Percentiles rank a stretch among this genome's conserved stretches.
Evolutionary conservation across 1,284 basidiomycete genomes (phyloP).

Genomic region (Schizophyllum commune): DNA sequence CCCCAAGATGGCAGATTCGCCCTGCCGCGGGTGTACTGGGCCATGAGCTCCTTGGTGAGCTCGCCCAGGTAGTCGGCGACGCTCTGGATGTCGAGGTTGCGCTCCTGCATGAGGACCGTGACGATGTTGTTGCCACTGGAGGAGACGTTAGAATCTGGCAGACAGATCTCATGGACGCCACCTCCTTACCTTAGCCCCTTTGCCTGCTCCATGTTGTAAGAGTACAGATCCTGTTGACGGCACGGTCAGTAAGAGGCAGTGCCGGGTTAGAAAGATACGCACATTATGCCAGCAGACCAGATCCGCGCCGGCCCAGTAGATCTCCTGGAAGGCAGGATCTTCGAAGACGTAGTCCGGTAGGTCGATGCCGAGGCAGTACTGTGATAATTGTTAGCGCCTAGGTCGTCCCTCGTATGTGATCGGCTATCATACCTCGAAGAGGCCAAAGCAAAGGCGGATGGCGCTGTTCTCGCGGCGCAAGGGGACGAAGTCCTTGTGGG

Average conservation of each 20-base stretch:
- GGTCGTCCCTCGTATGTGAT: neutral
- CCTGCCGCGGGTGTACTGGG: slow-evolving; percentile 23
- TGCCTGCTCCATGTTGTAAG: slow-evolving; percentile 21
- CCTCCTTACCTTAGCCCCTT: slow-evolving; percentile 8
- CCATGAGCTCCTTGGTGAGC: slow-evolving; percentile 2
- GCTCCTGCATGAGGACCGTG: slow-evolving; percentile 17
- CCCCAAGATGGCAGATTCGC: slow-evolving; percentile 44
- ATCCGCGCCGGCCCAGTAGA: slow-evolving; percentile 18
- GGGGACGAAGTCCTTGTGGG: slow-evolving; percentile 10
- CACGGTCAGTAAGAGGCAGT: neutral
- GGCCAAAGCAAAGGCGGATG: slow-evolving; percentile 17
- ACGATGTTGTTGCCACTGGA: slow-evolving; percentile 16
- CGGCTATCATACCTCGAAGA: slow-evolving; percentile 9
- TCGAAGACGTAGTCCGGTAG: slow-evolving; percentile 19
- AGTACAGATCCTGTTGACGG: slow-evolving; percentile 18
- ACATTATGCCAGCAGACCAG: slow-evolving; percentile 20
- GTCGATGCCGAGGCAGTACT: slow-evolving; percentile 18
- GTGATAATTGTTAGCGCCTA: neutral
- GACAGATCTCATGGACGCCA: neutral
- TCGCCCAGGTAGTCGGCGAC: slow-evolving; percentile 18
- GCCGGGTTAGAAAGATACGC: slow-evolving; percentile 1
- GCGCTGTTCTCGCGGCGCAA: slow-evolving; percentile 18
- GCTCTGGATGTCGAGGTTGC: slow-evolving; percentile 14
- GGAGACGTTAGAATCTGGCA: neutral
- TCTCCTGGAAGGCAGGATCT: slow-evolving; percentile 14